These are phyloP conservation scores for Aspergillus ochraceoroseus DNA, from an alignment of 2,329 filamentous ascomycete species.

Conservation along the genomic window DNA sequence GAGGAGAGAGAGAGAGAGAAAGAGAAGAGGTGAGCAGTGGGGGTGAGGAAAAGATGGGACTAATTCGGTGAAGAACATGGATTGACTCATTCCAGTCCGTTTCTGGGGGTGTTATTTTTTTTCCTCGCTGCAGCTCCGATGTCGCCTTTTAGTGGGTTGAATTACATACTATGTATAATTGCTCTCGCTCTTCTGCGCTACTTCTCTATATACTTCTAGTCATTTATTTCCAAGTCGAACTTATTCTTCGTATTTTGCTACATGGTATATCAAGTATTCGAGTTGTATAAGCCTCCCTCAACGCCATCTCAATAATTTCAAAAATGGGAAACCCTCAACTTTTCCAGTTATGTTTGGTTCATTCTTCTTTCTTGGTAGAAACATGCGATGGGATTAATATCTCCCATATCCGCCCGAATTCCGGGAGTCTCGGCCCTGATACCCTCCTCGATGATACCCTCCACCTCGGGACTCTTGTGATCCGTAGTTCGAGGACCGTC, in stretches of 20 bases:
- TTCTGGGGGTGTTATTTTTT: conserved; percentile 10
- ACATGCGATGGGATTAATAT: conserved; percentile 26
- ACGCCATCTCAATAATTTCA: conserved; percentile 14
- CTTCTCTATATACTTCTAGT: too few relatives aligned
- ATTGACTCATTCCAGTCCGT: conserved; percentile 14
- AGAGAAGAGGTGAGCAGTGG: conserved; percentile 5
- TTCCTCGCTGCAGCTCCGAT: conserved; percentile 15
- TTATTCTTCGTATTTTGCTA: conserved; percentile 9
- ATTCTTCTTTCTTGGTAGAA: background rate
- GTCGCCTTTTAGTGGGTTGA: conserved; percentile 16
- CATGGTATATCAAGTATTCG: background rate
- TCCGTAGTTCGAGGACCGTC: conserved; percentile 26
- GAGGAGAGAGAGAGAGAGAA: conserved; percentile 1
- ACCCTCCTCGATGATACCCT: conserved; percentile 23
- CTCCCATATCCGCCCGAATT: conserved; percentile 39
- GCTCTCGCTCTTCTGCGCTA: too few relatives aligned
- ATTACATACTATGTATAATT: too few relatives aligned
- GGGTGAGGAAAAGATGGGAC: conserved; percentile 2
- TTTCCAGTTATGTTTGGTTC: conserved; percentile 1
- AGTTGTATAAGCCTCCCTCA: conserved; percentile 3
- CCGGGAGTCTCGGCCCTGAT: conserved; percentile 29
- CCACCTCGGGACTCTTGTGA: conserved; percentile 25
- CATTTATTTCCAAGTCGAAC: too few relatives aligned
- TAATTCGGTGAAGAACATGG: conserved; percentile 8
- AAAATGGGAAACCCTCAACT: conserved; percentile 4